Percentiles rank a stretch among this genome's conserved stretches.
Conservation (phyloP, 768 basidiomycete species). For the Auriculariales sp. region DNA sequence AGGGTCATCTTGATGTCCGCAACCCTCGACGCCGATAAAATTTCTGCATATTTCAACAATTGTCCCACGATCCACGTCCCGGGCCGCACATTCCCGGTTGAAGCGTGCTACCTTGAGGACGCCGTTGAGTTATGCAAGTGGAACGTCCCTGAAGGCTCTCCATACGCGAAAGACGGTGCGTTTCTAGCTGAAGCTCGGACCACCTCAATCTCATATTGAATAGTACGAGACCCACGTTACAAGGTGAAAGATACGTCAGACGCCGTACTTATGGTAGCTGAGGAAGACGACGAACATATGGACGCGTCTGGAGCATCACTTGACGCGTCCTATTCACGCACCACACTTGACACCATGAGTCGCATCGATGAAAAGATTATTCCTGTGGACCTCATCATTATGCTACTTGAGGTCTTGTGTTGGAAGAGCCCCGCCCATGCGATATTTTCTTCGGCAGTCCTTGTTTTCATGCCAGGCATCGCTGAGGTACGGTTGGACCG, state of each 20-base stretch:
- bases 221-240: slow-evolving; percentile 2
- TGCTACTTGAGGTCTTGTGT: slow-evolving; percentile 71
- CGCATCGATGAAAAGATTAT: slow-evolving; percentile 78
- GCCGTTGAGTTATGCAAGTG: slow-evolving; percentile 71
- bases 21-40: slow-evolving; percentile 82
- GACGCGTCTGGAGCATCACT: slow-evolving; percentile 33
- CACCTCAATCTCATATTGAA: not conserved
- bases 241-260: slow-evolving; percentile 62
- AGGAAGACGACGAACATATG: slow-evolving; percentile 40
- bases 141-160: slow-evolving; percentile 66
- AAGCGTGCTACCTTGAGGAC: slow-evolving; percentile 76
- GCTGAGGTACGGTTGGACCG: too few relatives aligned
- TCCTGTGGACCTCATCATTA: slow-evolving; percentile 80
- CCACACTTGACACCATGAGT: slow-evolving; percentile 66
- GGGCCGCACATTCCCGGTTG: slow-evolving; percentile 89
- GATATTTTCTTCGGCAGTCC: slow-evolving; percentile 59
- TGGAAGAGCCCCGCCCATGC: slow-evolving; percentile 40
- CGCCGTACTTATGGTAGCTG: slow-evolving; percentile 37
- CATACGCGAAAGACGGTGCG: slow-evolving; percentile 61
- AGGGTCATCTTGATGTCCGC: slow-evolving; percentile 96
- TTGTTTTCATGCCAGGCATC: slow-evolving; percentile 91
- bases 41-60: slow-evolving; percentile 77
- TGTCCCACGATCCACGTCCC: slow-evolving; percentile 75
- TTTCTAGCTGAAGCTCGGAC: slow-evolving; percentile 2
- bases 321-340: slow-evolving; percentile 67